A percentile compares a stretch with the other conserved stretches of the same genome.
Evolutionary conservation across 257 asterid genomes (phyloP).

Genomic region (Ligustrum vulgare): DNA sequence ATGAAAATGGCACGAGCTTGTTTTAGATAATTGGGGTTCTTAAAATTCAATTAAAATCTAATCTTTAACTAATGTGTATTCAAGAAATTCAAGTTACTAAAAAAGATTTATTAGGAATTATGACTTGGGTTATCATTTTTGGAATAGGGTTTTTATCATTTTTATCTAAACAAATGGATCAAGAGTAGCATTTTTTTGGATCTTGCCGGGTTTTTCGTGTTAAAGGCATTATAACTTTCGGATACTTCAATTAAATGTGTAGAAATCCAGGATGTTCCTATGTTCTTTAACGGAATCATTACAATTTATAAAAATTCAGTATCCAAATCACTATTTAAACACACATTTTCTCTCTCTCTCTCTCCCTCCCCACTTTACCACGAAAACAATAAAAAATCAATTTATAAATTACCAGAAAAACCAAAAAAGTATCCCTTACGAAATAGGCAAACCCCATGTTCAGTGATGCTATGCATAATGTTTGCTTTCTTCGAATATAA

Average conservation of each 20-base stretch:
- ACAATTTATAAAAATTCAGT: no score
- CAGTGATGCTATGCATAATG: background rate
- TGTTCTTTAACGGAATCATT: no score
- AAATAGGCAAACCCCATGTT: background rate
- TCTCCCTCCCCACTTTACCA: no score
- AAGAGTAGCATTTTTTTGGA: background rate
- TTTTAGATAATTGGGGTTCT: background rate
- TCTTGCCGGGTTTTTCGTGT: conserved; percentile 17
- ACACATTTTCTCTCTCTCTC: no score
- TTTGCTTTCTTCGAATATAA: background rate
- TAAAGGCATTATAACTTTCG: background rate
- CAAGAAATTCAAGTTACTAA: background rate
- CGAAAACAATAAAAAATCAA: no score
- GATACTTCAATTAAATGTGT: background rate
- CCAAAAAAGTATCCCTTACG: background rate
- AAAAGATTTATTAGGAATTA: background rate
- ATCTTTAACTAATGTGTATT: background rate
- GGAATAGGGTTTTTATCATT: background rate
- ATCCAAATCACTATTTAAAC: no score
- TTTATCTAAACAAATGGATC: conserved; percentile 10
- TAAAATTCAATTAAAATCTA: background rate
- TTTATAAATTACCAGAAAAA: no score
- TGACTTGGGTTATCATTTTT: conserved; percentile 12
- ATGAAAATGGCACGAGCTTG: background rate
- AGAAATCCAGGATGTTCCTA: conserved; percentile 12